Evolutionary conservation across 2,329 filamentous ascomycete genomes (phyloP).

Genomic region (Zasmidium citrigriseum): DNA sequence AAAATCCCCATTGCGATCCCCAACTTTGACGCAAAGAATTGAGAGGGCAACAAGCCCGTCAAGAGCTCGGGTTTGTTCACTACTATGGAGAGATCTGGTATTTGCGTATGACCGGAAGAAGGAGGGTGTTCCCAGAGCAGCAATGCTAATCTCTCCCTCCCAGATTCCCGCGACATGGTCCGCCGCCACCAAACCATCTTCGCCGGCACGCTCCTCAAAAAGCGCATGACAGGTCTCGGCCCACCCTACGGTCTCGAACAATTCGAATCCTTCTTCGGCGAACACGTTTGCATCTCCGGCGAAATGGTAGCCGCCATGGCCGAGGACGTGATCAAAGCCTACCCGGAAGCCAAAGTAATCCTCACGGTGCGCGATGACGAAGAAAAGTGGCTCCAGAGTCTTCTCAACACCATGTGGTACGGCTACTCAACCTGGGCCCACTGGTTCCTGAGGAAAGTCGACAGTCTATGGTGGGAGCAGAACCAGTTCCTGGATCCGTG

Average conservation of each 20-base stretch:
- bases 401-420: slow-evolving; percentile 6
- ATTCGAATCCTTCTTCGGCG: slow-evolving; percentile 6
- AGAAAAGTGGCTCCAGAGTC: slow-evolving; percentile 39
- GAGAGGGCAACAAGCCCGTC: no score
- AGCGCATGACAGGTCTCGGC: background rate
- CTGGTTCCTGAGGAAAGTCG: slow-evolving; percentile 3
- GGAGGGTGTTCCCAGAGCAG: background rate
- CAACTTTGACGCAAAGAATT: no score
- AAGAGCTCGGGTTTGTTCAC: no score
- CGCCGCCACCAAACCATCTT: slow-evolving; percentile 1
- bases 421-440: slow-evolving; percentile 2
- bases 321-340: slow-evolving; percentile 48
- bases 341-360: slow-evolving; percentile 69
- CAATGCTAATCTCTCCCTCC: background rate
- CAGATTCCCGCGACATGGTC: slow-evolving; percentile 3
- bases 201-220: background rate
- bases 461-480: background rate
- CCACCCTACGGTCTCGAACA: background rate
- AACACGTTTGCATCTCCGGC: slow-evolving; percentile 1
- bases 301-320: slow-evolving; percentile 14
- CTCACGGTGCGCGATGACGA: slow-evolving; percentile 45
- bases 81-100: no score
- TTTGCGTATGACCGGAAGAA: no score
- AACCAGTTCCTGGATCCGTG: background rate
- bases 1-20: no score